phyloP scores from a whole-genome alignment of 305 asterid species.

The Euphrasia arctica region DNA sequence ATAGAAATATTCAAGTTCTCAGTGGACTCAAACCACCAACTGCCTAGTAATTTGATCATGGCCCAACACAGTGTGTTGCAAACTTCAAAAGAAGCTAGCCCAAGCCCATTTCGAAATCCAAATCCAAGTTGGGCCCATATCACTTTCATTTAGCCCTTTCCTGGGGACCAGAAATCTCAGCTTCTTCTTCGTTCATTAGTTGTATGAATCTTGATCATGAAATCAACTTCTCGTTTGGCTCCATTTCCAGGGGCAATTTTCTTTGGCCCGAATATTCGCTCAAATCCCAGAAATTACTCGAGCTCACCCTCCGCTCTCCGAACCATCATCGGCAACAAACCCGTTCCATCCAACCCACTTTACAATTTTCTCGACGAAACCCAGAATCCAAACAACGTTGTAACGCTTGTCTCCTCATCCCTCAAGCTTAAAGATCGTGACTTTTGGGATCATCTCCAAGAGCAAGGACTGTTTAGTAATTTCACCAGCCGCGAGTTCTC shows the following conservation, averaged over 20 bases:
- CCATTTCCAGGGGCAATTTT: conserved; percentile 19
- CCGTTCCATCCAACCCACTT: conserved; percentile 43
- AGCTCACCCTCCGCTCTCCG: conserved; percentile 41
- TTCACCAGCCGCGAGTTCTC: conserved; percentile 58
- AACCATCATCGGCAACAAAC: conserved; percentile 24
- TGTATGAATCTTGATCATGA: conserved; percentile 8
- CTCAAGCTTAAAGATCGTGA: conserved; percentile 42
- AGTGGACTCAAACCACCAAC: too few relatives aligned
- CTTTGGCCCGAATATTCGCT: conserved; percentile 8
- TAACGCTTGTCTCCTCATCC: conserved; percentile 49
- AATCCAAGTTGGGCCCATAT: too few relatives aligned
- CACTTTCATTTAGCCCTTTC: too few relatives aligned
- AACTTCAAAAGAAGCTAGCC: too few relatives aligned
- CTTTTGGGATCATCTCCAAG: conserved; percentile 38
- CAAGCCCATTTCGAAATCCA: too few relatives aligned
- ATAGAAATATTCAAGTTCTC: too few relatives aligned
- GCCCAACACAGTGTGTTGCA: too few relatives aligned
- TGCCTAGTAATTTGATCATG: too few relatives aligned
- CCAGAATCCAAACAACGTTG: conserved; percentile 70
- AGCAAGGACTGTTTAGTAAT: conserved; percentile 44
- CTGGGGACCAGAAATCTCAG: too few relatives aligned
- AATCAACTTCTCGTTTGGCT: conserved; percentile 18
- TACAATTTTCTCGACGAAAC: conserved; percentile 61
- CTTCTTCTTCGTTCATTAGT: too few relatives aligned
- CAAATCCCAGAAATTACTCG: conserved; percentile 30